phyloP scores from a whole-genome alignment of 2,329 filamentous ascomycete genomes.

The Fusarium musae region DNA sequence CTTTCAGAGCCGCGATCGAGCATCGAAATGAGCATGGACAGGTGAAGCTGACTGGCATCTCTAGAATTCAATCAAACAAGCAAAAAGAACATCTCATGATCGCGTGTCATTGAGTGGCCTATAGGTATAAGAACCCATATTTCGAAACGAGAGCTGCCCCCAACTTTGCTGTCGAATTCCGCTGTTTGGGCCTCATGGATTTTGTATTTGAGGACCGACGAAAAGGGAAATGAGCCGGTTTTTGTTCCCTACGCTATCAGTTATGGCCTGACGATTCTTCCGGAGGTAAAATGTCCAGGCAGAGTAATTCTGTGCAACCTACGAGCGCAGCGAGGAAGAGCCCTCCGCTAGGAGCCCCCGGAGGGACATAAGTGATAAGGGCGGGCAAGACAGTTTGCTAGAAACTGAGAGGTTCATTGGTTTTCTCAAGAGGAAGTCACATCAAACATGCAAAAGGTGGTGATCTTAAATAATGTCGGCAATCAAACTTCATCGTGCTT shows the following conservation, averaged over 20 bases:
- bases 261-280: rapidly evolving
- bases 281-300: rapidly evolving
- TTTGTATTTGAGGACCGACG: rapidly evolving
- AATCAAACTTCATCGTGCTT: not conserved
- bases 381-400: not conserved
- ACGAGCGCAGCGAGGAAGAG: conserved; percentile 34
- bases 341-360: not conserved
- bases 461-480: too few relatives aligned
- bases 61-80: rapidly evolving
- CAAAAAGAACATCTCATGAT: rapidly evolving
- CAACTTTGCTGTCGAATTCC: rapidly evolving
- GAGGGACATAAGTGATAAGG: not conserved
- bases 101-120: too few relatives aligned
- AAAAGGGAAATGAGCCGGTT: rapidly evolving
- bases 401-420: conserved; percentile 60
- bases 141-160: rapidly evolving
- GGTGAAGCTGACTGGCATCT: rapidly evolving
- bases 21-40: rapidly evolving
- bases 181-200: rapidly evolving
- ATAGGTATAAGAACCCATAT: not conserved
- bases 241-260: rapidly evolving
- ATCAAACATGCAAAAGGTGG: conserved; percentile 98
- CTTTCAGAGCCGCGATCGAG: rapidly evolving
- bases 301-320: conserved; percentile 54
- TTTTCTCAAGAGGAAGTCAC: conserved; percentile 98